Conservation (phyloP, 1,139 yeast species). For the Scheffersomyces illinoinensis region DNA sequence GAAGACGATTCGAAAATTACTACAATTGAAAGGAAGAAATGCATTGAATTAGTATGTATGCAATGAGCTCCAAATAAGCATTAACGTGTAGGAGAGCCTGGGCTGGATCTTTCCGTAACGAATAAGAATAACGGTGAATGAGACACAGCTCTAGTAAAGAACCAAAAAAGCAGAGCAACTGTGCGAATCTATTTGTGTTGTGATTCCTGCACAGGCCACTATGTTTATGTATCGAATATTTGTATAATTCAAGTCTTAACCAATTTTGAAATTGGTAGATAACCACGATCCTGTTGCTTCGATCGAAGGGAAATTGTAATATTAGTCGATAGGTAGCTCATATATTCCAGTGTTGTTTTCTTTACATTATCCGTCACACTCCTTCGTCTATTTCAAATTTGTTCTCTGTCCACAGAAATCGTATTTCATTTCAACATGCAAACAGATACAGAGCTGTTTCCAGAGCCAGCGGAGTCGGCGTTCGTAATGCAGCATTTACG, state of each 20-base stretch:
- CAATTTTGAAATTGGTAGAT: not conserved
- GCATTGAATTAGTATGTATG: not conserved
- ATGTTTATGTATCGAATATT: not conserved
- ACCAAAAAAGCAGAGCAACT: not conserved
- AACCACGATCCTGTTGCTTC: not conserved
- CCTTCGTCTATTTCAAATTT: not conserved
- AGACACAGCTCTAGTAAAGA: not conserved
- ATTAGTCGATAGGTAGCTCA: not conserved
- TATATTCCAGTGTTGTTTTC: not conserved
- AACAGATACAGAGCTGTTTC: not conserved
- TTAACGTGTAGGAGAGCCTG: no score
- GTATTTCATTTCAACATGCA: not conserved
- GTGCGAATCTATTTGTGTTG: not conserved
- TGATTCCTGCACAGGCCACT: not conserved
- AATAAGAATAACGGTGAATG: no score
- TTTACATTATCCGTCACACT: not conserved
- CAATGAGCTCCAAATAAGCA: no score
- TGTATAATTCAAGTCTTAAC: not conserved
- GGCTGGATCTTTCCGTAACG: no score
- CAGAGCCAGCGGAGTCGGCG: slow-evolving; percentile 14
- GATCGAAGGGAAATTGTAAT: not conserved
- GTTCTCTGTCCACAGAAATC: not conserved
- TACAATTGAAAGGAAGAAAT: not conserved
- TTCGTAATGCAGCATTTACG: slow-evolving; percentile 47
- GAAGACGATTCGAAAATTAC: not conserved